Base-by-base conservation (phyloP, 768 basidiomycete species). In the Leccinum barrowsii region DNA sequence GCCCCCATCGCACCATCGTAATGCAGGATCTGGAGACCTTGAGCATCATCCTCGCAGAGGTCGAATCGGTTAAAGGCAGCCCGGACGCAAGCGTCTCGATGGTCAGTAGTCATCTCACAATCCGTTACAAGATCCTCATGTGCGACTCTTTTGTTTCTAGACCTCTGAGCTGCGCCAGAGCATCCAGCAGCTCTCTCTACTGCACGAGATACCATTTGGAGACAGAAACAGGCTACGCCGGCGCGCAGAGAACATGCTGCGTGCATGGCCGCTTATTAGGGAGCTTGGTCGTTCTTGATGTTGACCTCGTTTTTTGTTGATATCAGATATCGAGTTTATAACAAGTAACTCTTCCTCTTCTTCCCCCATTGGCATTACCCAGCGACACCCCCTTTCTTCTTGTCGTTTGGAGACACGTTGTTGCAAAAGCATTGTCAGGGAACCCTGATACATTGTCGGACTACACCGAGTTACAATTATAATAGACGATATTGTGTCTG, bases 121-220 rank as follows among this genome's bases (percentile, higher is more conserved):
- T 49, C 7, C 5, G 0, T 21, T 28, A 15, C 24, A 46, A n/a
- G 24, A 47, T 19, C 32, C 44, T 57, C 50, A 62, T 22, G 21
- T 15, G 0, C 15, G 40, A 32, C 34, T 26, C 22, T 15, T 13
- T 17, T 13, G 21, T 10, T 2, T 54, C 19, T 48, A 74, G 72
- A 60, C 51, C 13, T 46, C 37, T 44, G 62, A 62, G 50, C 58
- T 72, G 35, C 63, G 50, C 17, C 59, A 63, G 50, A 60, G 53
- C 52, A 8, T 72, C 44, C 58, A 59, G 46, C 71, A 67, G 54
- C 63, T 74, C 42, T 62, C 70, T 12, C 51, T 62, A 42, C 58
- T 74, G 6, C 35, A 62, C 21, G 70, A 70, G 21, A 73, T 72
- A 56, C 71, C 72, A 17, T 74, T 69, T 0, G 67, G 67, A 26